A percentile compares a stretch with the other conserved stretches of the same genome.
These are phyloP conservation scores for Chlamydomonas eustigma DNA, from an alignment of 139 green algal species.

Conservation along the genomic window DNA sequence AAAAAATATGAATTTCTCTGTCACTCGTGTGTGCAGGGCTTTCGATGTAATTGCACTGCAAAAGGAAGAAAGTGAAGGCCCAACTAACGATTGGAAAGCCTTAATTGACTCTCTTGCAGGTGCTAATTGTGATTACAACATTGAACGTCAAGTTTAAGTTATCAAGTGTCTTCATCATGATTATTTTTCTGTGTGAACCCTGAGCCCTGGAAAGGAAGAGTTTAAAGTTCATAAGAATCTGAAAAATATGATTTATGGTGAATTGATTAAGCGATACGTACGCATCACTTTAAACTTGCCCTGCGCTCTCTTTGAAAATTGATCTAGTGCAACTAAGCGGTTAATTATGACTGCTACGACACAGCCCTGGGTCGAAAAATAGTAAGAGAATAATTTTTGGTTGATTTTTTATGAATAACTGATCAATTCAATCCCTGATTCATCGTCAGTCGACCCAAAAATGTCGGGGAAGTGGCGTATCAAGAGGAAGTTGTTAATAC, in stretches of 20 bases:
- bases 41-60: constrained; percentile 12
- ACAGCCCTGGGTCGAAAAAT: constrained; percentile 48
- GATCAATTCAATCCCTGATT: background rate
- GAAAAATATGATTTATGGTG: no score
- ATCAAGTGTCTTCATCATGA: background rate
- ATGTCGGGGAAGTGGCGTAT: constrained; percentile 87
- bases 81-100: constrained; percentile 20
- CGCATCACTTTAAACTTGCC: no score
- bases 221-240: no score
- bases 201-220: no score
- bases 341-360: background rate
- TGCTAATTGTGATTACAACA: constrained; percentile 44
- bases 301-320: no score
- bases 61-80: background rate
- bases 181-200: no score
- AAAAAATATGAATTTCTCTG: no score
- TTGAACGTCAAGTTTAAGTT: constrained; percentile 37
- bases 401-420: no score
- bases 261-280: no score
- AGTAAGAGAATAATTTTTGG: constrained; percentile 34
- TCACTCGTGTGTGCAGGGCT: background rate
- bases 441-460: constrained; percentile 72
- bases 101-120: constrained; percentile 11
- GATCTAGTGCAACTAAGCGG: no score
- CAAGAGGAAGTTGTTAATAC: constrained; percentile 92